Percentiles rank a stretch among this genome's conserved stretches.
These are phyloP conservation scores for Selaginella moellendorffii DNA, from an alignment of 75 land plant genomes.

Conservation along the genomic window DNA sequence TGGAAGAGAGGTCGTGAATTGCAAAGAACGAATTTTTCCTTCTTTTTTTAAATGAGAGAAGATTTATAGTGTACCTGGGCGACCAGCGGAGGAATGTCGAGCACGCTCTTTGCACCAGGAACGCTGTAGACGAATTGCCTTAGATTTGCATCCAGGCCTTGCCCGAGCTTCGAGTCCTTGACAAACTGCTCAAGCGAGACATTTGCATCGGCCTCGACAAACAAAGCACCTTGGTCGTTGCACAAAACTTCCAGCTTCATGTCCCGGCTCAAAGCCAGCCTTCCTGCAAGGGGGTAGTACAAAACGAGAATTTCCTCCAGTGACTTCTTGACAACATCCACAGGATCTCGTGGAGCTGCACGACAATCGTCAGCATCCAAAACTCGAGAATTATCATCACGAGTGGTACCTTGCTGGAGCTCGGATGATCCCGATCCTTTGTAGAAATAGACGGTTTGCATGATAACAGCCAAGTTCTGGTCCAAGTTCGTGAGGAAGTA, in stretches of 20 bases:
- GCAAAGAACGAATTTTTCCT: not conserved
- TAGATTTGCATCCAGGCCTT: slow-evolving; percentile 28
- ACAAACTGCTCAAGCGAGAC: slow-evolving; percentile 37
- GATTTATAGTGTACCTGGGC: slow-evolving; percentile 49
- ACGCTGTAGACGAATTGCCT: slow-evolving; percentile 64
- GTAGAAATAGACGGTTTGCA: slow-evolving; percentile 58
- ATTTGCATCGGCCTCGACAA: slow-evolving; percentile 24
- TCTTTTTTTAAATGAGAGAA: too few relatives aligned
- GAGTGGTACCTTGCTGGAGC: too few relatives aligned
- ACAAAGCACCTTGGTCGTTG: slow-evolving; percentile 24
- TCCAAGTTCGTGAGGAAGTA: slow-evolving; percentile 81
- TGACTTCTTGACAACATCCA: slow-evolving; percentile 16
- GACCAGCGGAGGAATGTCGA: slow-evolving; percentile 59
- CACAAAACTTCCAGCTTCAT: slow-evolving; percentile 21
- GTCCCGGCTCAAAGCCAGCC: slow-evolving; percentile 14
- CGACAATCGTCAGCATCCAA: too few relatives aligned
- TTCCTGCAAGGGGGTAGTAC: slow-evolving; percentile 39
- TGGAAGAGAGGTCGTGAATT: slow-evolving; percentile 14
- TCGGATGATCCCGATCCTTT: slow-evolving; percentile 23
- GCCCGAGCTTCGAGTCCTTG: slow-evolving; percentile 53
- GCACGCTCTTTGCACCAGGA: slow-evolving; percentile 55
- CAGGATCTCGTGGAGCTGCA: not conserved
- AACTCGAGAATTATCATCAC: too few relatives aligned
- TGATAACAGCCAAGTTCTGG: slow-evolving; percentile 67
- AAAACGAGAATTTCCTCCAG: slow-evolving; percentile 27